Evolutionary conservation across 306 rosid species (phyloP), one percentile per base, ranked within the genome.

Genomic region (Cicer cuneatum): DNA sequence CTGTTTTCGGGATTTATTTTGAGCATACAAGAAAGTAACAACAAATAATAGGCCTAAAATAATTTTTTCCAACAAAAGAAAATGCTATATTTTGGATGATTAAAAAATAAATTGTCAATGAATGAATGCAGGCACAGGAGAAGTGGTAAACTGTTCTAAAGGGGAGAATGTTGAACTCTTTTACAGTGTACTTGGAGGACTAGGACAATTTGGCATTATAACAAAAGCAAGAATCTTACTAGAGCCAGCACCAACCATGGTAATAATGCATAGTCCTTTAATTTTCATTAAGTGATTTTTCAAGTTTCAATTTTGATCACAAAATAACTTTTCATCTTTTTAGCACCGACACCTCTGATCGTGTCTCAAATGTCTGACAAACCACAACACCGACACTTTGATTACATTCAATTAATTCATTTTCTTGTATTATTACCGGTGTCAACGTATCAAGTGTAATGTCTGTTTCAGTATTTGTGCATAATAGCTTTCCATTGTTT

Each of bases 151-250:
- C 73, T 95, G 99, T 77, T 92, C 98, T 2, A 48, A 68, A 73
- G 88, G 89, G 77, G 82, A 92, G 84, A 92, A 95, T 68, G 78
- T 59, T 1, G 97, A 90, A 71, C 95, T 95, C 80, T 95, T 95
- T 80, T 87, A 92, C 70, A 79, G 93, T 46, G 98, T 92, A 57
- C 98, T 95, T 71, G 99, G 99, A 54, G 99, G 99, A 59, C 91
- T 95, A 18, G 99, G 99, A 45, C 98, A 95, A 80, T 95, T 95
- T 78, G 99, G 99, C 69, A 90, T 95, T 66, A 92, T 95, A 76
- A 95, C 98, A 41, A 76, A 78, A 38, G 99, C 99, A 7, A 89
- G 92, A 77, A 85, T 95, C 79, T 41, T 74, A 6, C 86, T 95
- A 61, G 98, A 92, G 81, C 88, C 89, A 84, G 99, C 99, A 59